Percentiles rank a stretch among this genome's conserved stretches.
These are phyloP conservation scores for Venturia asperata DNA, from an alignment of 2,329 filamentous ascomycete genomes.

Conservation along the genomic window DNA sequence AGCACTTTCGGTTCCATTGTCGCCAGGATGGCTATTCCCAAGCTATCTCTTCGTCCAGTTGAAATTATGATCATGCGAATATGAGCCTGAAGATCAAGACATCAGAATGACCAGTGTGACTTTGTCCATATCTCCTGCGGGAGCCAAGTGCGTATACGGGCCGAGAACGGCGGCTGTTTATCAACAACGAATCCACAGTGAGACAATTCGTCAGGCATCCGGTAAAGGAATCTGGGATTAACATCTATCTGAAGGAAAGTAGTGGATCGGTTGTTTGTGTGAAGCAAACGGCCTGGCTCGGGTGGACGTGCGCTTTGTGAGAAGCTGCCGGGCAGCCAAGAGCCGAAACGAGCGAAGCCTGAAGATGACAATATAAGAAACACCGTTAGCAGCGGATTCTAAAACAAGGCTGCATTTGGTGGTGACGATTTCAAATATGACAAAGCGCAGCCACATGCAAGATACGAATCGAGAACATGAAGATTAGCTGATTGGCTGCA, in stretches of 20 bases:
- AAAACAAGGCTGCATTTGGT: background rate
- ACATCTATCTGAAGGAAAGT: constrained; percentile 8
- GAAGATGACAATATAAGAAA: background rate
- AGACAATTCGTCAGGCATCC: background rate
- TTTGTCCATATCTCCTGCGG: background rate
- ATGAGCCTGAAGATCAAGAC: background rate
- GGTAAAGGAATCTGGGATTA: background rate
- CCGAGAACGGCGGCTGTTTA: background rate
- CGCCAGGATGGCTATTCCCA: no score
- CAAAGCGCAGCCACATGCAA: background rate
- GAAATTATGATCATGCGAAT: background rate
- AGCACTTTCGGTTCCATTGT: no score
- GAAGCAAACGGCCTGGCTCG: background rate
- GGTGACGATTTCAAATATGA: background rate
- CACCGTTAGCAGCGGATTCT: background rate
- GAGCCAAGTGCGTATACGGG: background rate
- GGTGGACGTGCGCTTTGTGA: background rate
- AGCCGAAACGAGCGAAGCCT: constrained; percentile 8
- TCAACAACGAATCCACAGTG: background rate
- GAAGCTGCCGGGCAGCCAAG: background rate
- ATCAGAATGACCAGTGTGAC: background rate
- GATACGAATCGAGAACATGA: background rate
- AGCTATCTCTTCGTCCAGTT: background rate
- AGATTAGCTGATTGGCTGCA: background rate
- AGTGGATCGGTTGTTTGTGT: constrained; percentile 6